Percentiles rank a stretch among this genome's conserved stretches.
These are phyloP conservation scores for Mycena haematopus DNA, from an alignment of 768 basidiomycete genomes.

Conservation along the genomic window DNA sequence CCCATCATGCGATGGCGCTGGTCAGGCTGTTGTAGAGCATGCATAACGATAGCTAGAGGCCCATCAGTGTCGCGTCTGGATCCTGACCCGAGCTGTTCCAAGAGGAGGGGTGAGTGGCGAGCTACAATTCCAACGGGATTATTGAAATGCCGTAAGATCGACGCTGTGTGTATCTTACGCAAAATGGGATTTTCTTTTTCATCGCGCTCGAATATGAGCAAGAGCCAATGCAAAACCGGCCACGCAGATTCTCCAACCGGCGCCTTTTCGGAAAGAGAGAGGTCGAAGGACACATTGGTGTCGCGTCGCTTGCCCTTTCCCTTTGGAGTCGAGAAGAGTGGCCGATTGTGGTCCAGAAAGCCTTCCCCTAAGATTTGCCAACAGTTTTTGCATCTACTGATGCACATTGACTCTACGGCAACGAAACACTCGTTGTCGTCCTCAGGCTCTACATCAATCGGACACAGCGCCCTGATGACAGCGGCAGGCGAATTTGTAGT, in stretches of 20 bases:
- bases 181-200: slow-evolving; percentile 39
- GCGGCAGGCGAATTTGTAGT: slow-evolving; percentile 61
- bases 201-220: slow-evolving; percentile 73
- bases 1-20: slow-evolving; percentile 29
- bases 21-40: slow-evolving; percentile 21
- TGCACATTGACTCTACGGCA: slow-evolving; percentile 57
- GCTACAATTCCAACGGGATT: slow-evolving; percentile 26
- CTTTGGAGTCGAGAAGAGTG: slow-evolving; percentile 37
- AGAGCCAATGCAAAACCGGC: slow-evolving; percentile 73
- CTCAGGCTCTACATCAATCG: slow-evolving; percentile 18
- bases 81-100: slow-evolving; percentile 59
- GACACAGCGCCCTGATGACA: slow-evolving; percentile 61
- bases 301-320: slow-evolving; percentile 45
- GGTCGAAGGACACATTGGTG: slow-evolving; percentile 33
- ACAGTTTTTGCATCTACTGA: slow-evolving; percentile 59
- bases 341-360: slow-evolving; percentile 49
- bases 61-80: slow-evolving; percentile 62
- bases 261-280: slow-evolving; percentile 24
- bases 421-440: slow-evolving; percentile 58
- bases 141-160: slow-evolving; percentile 3
- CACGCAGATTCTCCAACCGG: slow-evolving; percentile 69
- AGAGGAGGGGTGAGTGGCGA: slow-evolving; percentile 57
- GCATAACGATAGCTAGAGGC: slow-evolving; percentile 50
- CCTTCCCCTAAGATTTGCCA: slow-evolving; percentile 68
- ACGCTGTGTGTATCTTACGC: slow-evolving; percentile 22